These are phyloP conservation scores for Colletotrichum sansevieriae DNA, from an alignment of 2,329 filamentous ascomycete species.

Conservation along the genomic window DNA sequence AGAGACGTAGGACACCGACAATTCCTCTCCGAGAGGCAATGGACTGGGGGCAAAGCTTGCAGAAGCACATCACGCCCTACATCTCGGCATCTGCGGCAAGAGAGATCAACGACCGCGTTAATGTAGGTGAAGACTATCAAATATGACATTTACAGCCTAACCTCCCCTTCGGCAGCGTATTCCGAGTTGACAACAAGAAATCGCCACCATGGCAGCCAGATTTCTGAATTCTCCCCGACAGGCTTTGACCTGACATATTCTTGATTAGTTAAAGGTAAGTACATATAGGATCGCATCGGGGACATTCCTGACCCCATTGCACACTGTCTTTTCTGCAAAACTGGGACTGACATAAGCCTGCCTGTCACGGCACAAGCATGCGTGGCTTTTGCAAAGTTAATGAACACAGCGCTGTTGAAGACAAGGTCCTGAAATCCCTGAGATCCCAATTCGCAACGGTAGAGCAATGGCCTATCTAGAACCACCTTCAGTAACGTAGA, in stretches of 20 bases:
- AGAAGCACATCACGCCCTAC: neutral
- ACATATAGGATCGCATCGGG: too few species aligned
- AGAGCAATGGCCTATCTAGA: too few species aligned
- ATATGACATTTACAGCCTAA: neutral
- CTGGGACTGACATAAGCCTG: too few species aligned
- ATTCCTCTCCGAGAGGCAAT: too few species aligned
- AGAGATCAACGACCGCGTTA: neutral
- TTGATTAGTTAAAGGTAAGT: neutral
- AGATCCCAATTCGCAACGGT: too few species aligned
- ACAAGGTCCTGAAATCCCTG: neutral
- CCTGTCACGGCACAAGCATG: too few species aligned
- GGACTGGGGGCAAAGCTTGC: slow-evolving; percentile 11
- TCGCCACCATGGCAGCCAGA: neutral
- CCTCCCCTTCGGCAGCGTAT: slow-evolving; percentile 1
- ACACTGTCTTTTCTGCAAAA: too few species aligned
- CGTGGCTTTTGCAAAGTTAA: too few species aligned
- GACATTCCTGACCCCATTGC: too few species aligned
- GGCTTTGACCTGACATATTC: neutral
- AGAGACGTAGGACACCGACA: neutral
- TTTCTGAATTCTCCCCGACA: neutral
- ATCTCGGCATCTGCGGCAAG: neutral
- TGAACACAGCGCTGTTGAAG: neutral
- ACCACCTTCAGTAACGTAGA: neutral
- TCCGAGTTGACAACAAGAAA: neutral
- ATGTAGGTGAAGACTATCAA: neutral